Percentiles rank a stretch among this genome's conserved stretches.
Evolutionary conservation across 768 basidiomycete genomes (phyloP).

Genomic region (Lepiota venenata): DNA sequence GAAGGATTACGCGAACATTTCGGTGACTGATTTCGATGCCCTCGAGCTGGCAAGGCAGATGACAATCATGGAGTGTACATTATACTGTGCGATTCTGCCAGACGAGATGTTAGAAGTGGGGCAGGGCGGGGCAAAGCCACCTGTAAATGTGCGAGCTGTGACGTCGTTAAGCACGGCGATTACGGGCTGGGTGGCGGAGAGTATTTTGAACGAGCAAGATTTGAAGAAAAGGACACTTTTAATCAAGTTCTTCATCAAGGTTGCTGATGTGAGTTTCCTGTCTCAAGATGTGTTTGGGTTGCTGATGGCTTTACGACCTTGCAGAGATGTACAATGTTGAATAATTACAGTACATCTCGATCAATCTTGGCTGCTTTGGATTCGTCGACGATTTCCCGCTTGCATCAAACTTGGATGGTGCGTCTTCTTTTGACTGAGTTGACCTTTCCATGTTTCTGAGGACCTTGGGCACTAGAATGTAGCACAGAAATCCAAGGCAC

Average conservation of each 20-base stretch:
- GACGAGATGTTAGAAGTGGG: constrained; percentile 88
- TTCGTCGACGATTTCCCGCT: constrained; percentile 88
- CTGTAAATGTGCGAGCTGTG: constrained; percentile 77
- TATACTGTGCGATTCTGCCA: constrained; percentile 83
- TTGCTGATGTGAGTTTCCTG: constrained; percentile 69
- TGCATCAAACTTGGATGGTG: constrained; percentile 93
- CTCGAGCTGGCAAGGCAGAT: constrained; percentile 91
- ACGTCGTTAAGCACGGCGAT: constrained; percentile 87
- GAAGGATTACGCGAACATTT: constrained; percentile 58
- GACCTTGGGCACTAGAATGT: constrained; percentile 51
- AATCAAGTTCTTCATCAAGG: constrained; percentile 92
- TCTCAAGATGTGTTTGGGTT: constrained; percentile 10
- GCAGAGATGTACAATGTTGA: constrained; percentile 78
- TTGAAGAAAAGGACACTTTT: constrained; percentile 75
- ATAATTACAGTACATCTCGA: constrained; percentile 91
- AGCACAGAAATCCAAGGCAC: constrained; percentile 77
- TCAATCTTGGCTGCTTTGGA: constrained; percentile 94
- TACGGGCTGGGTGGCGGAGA: constrained; percentile 95
- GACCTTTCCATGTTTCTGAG: constrained; percentile 1
- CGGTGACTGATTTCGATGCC: constrained; percentile 88
- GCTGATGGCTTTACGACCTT: constrained; percentile 6
- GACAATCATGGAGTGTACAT: constrained; percentile 87
- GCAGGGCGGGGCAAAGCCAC: constrained; percentile 49
- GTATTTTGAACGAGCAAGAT: constrained; percentile 88
- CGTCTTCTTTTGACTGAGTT: constrained; percentile 26